Conservation (phyloP, 805 yeast species). For the Sugiyamaella mastotermitis region DNA sequence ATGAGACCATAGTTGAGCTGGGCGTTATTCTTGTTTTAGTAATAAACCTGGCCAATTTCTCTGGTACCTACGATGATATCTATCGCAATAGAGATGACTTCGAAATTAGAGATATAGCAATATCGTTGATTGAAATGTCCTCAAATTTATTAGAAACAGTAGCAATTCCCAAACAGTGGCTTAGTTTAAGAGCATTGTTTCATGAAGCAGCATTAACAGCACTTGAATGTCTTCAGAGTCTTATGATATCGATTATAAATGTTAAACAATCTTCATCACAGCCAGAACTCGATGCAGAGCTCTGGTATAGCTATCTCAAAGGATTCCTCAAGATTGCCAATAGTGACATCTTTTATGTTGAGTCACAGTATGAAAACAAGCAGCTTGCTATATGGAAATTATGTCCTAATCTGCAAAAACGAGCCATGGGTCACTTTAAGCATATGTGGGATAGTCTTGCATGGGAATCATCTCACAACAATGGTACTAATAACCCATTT, state of each 20-base stretch:
- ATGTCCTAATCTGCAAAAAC: constrained; percentile 49
- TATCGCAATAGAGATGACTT: not conserved
- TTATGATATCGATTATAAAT: too few species aligned
- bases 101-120: not conserved
- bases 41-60: constrained; percentile 22
- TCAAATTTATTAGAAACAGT: constrained; percentile 3
- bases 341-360: not conserved
- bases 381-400: not conserved
- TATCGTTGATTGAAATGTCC: not conserved
- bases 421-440: constrained; percentile 49
- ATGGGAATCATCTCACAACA: constrained; percentile 52
- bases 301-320: constrained; percentile 69
- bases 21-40: constrained; percentile 43
- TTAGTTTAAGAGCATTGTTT: constrained; percentile 42
- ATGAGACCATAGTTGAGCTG: constrained; percentile 67
- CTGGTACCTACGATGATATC: not conserved
- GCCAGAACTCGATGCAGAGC: constrained; percentile 18
- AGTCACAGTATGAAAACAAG: not conserved
- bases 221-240: constrained; percentile 36
- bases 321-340: too few species aligned
- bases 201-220: constrained; percentile 28
- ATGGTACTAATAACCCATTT: constrained; percentile 47
- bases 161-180: constrained; percentile 52
- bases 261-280: constrained; percentile 46
- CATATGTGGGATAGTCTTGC: constrained; percentile 74